Evolutionary conservation across 2,329 filamentous ascomycete species (phyloP), one percentile per base, ranked within the genome.

Genomic region (Trichoderma koningiopsis): DNA sequence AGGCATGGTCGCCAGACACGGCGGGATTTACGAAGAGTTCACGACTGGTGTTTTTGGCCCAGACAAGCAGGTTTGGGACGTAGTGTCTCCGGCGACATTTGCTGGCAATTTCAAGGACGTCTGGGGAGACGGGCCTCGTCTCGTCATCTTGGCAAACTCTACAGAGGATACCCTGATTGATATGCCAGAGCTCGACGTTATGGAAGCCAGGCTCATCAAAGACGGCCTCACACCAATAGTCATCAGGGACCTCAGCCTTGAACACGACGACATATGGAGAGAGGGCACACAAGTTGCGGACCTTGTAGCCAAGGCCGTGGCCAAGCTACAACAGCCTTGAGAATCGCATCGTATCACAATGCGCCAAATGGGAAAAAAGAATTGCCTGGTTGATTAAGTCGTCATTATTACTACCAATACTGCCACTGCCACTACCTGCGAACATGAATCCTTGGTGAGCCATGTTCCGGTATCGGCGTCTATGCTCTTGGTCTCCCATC

Each of bases 231-330:
- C 71, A 13, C 70, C 75, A 16, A 70, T 73, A 5, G 72, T 77
- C 40, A 62, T 78, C 40, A 81, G 77, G 71, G 83, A 87, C 73
- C 75, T 89, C 63, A 78, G 76, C 10, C 90, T 88, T 5, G 82
- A 81, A 47, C 91, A 93, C 77, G 86, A 92, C 77, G 84, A 86
- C 72, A 81, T 91, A 3, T 91, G 89, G 88, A 76, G 85, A 75
- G 83, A 87, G 69, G 90, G 90, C 19, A 76, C 76, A 40, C 85
- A 88, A 72, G 77, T 91, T 60, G 87, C 85, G 33, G 79, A 79
- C 63, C 77, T 86, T 22, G 76, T 86, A 53, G 73, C 73, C 77
- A 63, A 75, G 24, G 66, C 66, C n/a, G 37, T 68, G 19, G 66
- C 66, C 58, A 55, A 56, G 29, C 24, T 68, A 35, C 47, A 49